Evolutionary conservation across 2,329 filamentous ascomycete genomes (phyloP), one percentile per base, ranked within the genome.

Genomic region (Penicillium decumbens): DNA sequence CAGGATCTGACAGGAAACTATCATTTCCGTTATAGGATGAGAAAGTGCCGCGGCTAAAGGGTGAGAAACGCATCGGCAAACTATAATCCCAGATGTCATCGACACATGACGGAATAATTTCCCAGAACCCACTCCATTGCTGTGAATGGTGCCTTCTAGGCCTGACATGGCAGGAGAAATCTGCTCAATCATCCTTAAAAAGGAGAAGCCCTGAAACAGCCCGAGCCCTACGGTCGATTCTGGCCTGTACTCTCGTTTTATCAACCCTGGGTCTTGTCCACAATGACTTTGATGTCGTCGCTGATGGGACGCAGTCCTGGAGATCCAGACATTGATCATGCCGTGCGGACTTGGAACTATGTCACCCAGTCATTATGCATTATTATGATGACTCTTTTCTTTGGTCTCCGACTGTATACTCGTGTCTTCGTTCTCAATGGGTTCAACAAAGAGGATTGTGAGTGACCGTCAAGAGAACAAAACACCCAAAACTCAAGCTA

Each of bases 301-400:
- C 40, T 56, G 18, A 20, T 50, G 8, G 51, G 37, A 48, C 53
- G 48, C 29, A 45, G 50, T 42, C 42, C 24, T n/a, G 44, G 29
- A 18, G 27, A 49, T 45, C 42, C 9, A 1, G 20, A 48, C 4
- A 51, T 62, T n/a, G 50, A 63, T 33, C 43, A n/a, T 27, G 49
- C 50, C 29, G 51, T 63, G n/a, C 58, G 65, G 28, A 52, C 46
- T 20, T 65, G 59, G 60, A 62, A 66, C 40, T 55, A 49, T 30
- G 56, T 47, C 5, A 61, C 58, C 3, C 64, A 66, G 51, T 53
- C 59, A 40, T 27, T 66, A 44, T 66, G 63, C 35, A 65, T 66
- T 10, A 39, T 54, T 15, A 43, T 47, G 1, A 66, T 62, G 56
- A 60, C 58, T 3, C 12, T 60, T 4, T 65, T 63, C 49, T 65